A percentile compares a stretch with the other conserved stretches of the same genome.
Conservation (phyloP, 2,329 filamentous ascomycete species). For the Tricladium varicosporioides region DNA sequence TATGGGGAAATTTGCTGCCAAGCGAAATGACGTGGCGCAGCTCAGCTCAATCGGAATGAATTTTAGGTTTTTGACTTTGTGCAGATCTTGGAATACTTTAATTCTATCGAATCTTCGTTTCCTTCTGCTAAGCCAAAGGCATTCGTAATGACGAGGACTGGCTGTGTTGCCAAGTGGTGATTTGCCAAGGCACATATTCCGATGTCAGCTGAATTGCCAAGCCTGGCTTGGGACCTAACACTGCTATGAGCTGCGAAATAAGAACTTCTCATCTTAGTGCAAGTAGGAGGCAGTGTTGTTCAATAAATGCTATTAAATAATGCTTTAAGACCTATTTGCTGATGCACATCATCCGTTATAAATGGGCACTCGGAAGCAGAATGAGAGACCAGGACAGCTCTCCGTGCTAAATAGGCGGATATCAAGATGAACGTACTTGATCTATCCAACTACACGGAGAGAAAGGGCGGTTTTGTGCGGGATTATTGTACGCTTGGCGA, state of each 20-base stretch:
- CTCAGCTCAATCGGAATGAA: neutral
- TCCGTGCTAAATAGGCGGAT: too few species aligned
- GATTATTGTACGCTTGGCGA: too few species aligned
- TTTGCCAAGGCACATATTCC: neutral
- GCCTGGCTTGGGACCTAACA: neutral
- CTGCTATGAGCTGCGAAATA: neutral
- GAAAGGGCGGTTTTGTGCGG: too few species aligned
- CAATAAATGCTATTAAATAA: too few species aligned
- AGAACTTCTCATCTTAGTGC: neutral
- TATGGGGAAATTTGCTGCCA: neutral
- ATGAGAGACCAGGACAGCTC: too few species aligned
- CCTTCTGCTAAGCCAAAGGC: too few species aligned
- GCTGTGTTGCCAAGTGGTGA: neutral
- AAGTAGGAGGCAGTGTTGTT: neutral
- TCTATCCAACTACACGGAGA: too few species aligned
- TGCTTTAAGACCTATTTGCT: too few species aligned
- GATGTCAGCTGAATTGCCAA: neutral
- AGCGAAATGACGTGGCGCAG: neutral
- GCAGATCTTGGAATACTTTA: neutral
- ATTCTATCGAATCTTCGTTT: neutral
- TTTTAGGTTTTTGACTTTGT: neutral
- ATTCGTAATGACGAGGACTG: neutral
- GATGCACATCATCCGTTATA: too few species aligned
- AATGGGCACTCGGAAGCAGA: too few species aligned
- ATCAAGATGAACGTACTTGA: too few species aligned